Percentiles rank a stretch among this genome's conserved stretches.
Conservation (phyloP, 2,329 filamentous ascomycete species). For the Dothidotthia symphoricarpi region DNA sequence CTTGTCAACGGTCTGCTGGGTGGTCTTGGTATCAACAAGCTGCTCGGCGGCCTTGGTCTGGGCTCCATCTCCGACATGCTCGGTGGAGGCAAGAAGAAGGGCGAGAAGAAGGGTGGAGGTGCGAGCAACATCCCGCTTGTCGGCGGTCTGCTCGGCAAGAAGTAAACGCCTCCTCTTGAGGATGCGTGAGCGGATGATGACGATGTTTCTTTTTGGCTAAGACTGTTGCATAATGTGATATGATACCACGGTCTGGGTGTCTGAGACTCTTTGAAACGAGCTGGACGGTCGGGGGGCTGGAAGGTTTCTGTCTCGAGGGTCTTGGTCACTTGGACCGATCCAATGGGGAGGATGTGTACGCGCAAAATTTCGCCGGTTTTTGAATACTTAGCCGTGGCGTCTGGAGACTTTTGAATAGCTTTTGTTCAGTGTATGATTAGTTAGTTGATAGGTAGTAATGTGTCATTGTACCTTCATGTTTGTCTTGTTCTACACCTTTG, state of each 20-base stretch:
- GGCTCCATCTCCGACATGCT: constrained; percentile 51
- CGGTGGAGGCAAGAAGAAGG: constrained; percentile 57
- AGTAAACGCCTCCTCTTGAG: constrained; percentile 17
- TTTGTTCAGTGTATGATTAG: too few species aligned
- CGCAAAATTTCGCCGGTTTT: too few species aligned
- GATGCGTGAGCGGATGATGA: constrained; percentile 6
- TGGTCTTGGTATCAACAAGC: constrained; percentile 71
- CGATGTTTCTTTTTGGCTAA: constrained; percentile 15
- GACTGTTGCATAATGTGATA: constrained; percentile 17
- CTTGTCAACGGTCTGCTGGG: constrained; percentile 77
- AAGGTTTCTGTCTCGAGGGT: too few species aligned
- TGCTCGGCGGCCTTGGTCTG: constrained; percentile 71
- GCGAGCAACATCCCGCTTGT: constrained; percentile 46
- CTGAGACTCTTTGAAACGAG: constrained; percentile 3
- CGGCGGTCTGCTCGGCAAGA: constrained; percentile 49
- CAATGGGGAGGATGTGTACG: too few species aligned
- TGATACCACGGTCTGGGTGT: constrained; percentile 14
- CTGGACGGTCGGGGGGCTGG: constrained; percentile 36
- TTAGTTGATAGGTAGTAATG: too few species aligned
- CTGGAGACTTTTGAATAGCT: too few species aligned
- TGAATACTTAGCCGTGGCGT: too few species aligned
- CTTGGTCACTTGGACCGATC: too few species aligned
- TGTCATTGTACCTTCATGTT: too few species aligned
- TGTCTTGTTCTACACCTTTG: too few species aligned
- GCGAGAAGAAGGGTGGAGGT: constrained; percentile 48